Conservation (phyloP, 805 yeast species). For the Starmerella roubikii region DNA sequence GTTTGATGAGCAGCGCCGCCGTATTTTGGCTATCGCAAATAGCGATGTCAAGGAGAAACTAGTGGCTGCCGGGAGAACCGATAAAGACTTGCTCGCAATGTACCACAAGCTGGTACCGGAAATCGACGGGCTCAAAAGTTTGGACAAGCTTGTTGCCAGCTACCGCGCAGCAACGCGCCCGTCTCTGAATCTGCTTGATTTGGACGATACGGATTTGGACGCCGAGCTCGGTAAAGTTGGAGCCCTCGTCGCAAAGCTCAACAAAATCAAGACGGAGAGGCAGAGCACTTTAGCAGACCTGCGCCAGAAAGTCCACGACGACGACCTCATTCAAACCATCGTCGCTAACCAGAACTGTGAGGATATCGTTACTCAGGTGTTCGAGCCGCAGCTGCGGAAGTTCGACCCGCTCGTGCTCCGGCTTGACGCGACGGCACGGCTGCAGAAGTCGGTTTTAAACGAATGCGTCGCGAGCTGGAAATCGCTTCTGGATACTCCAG, state of each 20-base stretch:
- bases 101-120: constrained; percentile 34
- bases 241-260: constrained; percentile 45
- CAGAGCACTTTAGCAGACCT: constrained; percentile 45
- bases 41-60: constrained; percentile 17
- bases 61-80: constrained; percentile 31
- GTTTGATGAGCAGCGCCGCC: constrained; percentile 21
- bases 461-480: constrained; percentile 36
- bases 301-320: constrained; percentile 53
- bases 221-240: constrained; percentile 37
- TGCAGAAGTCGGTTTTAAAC: constrained; percentile 44
- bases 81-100: constrained; percentile 43
- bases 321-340: constrained; percentile 69
- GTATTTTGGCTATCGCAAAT: constrained; percentile 12
- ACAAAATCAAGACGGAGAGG: constrained; percentile 51
- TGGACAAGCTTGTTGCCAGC: constrained; percentile 24
- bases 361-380: constrained; percentile 42
- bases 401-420: constrained; percentile 57
- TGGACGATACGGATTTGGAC: constrained; percentile 7
- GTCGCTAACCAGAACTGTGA: constrained; percentile 43
- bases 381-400: constrained; percentile 61
- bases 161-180: constrained; percentile 3
- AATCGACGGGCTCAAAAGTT: constrained; percentile 35
- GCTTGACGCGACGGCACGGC: constrained; percentile 51
- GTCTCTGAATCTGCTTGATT: constrained; percentile 7
- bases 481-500: constrained; percentile 34